These are phyloP conservation scores for Tetrahymena thermophila DNA, from an alignment of 73 alveolate genomes.

Conservation along the genomic window DNA sequence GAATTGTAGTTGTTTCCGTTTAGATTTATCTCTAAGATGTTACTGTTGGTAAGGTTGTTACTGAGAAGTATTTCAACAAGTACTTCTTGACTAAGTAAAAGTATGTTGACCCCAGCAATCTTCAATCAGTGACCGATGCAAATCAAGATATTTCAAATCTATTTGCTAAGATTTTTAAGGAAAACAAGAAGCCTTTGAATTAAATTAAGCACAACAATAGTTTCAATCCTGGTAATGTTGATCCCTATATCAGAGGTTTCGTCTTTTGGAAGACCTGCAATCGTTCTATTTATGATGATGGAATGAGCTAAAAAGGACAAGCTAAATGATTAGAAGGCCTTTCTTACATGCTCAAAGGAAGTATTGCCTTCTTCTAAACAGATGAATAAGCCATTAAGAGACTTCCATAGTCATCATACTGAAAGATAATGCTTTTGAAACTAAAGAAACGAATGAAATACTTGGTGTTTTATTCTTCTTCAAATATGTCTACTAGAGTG, in stretches of 20 bases:
- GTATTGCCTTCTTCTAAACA: neutral
- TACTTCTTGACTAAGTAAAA: neutral
- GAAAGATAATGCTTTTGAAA: neutral
- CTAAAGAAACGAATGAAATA: neutral
- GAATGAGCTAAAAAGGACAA: neutral
- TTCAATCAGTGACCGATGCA: neutral
- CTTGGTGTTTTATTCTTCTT: neutral
- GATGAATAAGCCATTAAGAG: neutral
- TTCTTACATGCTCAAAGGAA: neutral
- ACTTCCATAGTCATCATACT: neutral
- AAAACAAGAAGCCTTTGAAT: neutral
- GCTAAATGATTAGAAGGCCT: neutral
- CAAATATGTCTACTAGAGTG: neutral
- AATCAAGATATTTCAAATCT: neutral
- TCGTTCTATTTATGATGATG: neutral
- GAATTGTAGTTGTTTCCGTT: neutral
- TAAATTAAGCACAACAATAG: neutral
- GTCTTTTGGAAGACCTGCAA: neutral
- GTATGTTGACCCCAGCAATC: neutral
- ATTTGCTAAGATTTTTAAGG: neutral
- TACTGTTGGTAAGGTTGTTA: neutral
- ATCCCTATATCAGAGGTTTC: neutral
- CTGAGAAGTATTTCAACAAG: neutral
- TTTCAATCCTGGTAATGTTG: neutral
- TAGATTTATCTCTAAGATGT: neutral